Base-by-base conservation (phyloP, 305 asterid genomes). In the Solanum aculeatissimum region DNA sequence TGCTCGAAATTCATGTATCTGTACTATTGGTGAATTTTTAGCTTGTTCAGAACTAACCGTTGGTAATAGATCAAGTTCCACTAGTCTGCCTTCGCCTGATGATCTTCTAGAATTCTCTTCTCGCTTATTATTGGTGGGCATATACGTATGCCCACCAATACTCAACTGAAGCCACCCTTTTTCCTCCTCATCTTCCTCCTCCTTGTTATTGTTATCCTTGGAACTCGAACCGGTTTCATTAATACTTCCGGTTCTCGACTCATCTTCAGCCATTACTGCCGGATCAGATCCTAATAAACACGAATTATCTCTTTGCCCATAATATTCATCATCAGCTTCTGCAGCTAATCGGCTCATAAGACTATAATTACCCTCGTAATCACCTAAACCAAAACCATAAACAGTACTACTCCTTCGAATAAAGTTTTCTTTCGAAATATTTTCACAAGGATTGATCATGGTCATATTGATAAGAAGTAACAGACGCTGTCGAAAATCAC, bases 151-250 rank as follows among this genome's bases (percentile, higher is more conserved):
- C 58, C 92, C 88, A 60, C 99, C 99, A 47, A 95, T 93, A 75
- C 98, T 83, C 49, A 97, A 90, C 78, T 92, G 98, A 45, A 97
- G 91, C 99, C 99, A 97, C 8, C 85, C 91, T 12, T 77, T 83
- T 3, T 81, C 85, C 2, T 83, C 53, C 0, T 15, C 53, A 2
- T 75, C 82, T 4, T 81, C 83, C 2, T 72, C 85, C 1, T 81
- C 40, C 1, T 12, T 77, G 14, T 80, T 62, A 9, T 29, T 62
- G 68, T 32, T 53, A 42, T 87, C 87, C 5, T 88, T 90, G 0
- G 93, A 90, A 19, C 87, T 91, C 0, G 96, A 91, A 21, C 91
- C 92, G 0, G 87, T 85, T 15, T 81, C 91, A 18, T 77, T 77
- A 60, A 66, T 68, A 70, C 87, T 86, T 13, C 86, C 87, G 25